phyloP scores from a whole-genome alignment of 345 rosid species.

The Acer negundo region DNA sequence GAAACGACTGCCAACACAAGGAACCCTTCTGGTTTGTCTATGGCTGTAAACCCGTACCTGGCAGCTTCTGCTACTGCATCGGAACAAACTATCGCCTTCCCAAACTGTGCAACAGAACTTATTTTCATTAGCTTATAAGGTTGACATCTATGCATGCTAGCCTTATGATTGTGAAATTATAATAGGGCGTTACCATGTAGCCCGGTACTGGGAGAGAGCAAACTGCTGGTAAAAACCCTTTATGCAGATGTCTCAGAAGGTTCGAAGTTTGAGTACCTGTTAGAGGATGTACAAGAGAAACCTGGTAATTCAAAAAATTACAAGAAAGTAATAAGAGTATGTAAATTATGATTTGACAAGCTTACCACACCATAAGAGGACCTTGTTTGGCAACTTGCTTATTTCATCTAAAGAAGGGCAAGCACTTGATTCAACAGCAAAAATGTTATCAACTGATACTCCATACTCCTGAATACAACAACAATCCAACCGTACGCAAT shows the following conservation, averaged over 20 bases:
- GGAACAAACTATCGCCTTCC: constrained; percentile 76
- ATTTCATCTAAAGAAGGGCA: constrained; percentile 65
- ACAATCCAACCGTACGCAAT: neutral
- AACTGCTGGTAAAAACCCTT: constrained; percentile 70
- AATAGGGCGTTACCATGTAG: constrained; percentile 54
- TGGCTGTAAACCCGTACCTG: constrained; percentile 67
- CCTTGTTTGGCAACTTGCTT: constrained; percentile 62
- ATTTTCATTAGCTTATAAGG: neutral
- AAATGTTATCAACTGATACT: constrained; percentile 60
- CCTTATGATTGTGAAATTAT: neutral
- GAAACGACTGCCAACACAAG: constrained; percentile 64
- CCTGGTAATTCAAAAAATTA: no score
- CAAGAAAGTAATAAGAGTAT: neutral
- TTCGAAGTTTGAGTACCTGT: constrained; percentile 65
- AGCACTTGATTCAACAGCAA: constrained; percentile 52
- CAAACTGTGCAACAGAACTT: constrained; percentile 43
- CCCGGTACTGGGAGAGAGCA: constrained; percentile 80
- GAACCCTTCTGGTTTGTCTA: constrained; percentile 81
- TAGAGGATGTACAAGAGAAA: neutral
- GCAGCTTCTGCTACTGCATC: constrained; percentile 92
- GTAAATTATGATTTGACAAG: neutral
- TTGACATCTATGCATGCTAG: neutral
- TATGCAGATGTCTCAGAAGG: constrained; percentile 61
- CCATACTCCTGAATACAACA: constrained; percentile 53
- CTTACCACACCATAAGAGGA: constrained; percentile 87